Base-by-base conservation (phyloP, 2,329 filamentous ascomycete species). In the Dactylellina cionopaga region DNA sequence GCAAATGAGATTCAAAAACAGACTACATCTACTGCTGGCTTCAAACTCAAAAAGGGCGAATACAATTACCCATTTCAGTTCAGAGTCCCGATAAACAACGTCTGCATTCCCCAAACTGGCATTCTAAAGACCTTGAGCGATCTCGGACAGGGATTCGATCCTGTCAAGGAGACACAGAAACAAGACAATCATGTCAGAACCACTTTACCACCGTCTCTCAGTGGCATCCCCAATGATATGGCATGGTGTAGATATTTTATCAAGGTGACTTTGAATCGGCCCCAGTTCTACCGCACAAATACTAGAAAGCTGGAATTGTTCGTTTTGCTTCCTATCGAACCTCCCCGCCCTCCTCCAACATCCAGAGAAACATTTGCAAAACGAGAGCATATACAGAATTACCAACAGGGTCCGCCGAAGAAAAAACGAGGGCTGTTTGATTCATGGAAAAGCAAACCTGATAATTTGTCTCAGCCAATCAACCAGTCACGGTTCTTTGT, bases 201-300 rank as follows among this genome's bases (percentile, higher is more conserved):
- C 76, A 96, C 93, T 0, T 84, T 99, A 9, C 95, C 95, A 3
- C 95, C 95, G 0, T 96, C 92, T 3, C 83, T 98, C 59, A 91
- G 86, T n/a, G 92, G 92, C 2, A 93, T 95, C 75, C 91, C 89
- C 29, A 88, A 93, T 33, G 74, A 75, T 35, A 66, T 66, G 80
- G 94, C 93, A 19, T 92, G 96, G 80, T 93, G 98, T 71, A 87
- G 89, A 76, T 99, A 99, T 81, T 99, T 91, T 79, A 85, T 98
- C 79, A 99, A 99, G 80, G 92, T 90, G n/a, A 98, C 95, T 0
- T 88, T 98, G 4, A 91, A 92, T 31, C 75, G 75, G 15, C 77
- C 77, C 1, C 65, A 76, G 51, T 77, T 78, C 41, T 77, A 76
- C 46, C 72, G 66, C 33, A 65, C 72, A 15, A 78, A 77, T 62